Conservation (phyloP, 805 yeast species). For the Lipomyces sp. region DNA sequence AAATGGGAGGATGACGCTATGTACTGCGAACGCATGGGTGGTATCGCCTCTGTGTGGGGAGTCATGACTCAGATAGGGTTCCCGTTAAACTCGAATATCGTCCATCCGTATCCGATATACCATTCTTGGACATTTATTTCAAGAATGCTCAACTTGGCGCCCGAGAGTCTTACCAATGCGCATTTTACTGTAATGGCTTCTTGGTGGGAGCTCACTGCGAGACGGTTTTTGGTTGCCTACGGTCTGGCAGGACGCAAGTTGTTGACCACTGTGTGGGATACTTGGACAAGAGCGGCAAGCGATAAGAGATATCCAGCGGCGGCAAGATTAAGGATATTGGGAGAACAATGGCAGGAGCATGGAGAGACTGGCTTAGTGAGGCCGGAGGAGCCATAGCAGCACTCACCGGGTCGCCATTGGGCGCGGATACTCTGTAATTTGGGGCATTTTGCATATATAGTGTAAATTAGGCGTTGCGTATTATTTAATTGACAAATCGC, state of each 20-base stretch:
- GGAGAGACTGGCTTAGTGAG: constrained; percentile 55
- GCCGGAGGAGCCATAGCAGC: constrained; percentile 49
- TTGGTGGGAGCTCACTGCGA: constrained; percentile 91
- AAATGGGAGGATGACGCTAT: constrained; percentile 61
- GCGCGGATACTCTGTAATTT: not conserved
- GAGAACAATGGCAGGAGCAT: constrained; percentile 71
- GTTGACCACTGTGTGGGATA: constrained; percentile 52
- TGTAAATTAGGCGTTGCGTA: not conserved
- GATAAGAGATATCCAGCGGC: constrained; percentile 72
- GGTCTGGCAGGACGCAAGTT: constrained; percentile 75
- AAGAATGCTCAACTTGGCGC: constrained; percentile 64
- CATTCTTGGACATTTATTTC: constrained; percentile 76
- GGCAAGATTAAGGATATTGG: constrained; percentile 71
- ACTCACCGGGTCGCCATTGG: not conserved
- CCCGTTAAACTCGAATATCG: constrained; percentile 26
- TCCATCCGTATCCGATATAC: constrained; percentile 62
- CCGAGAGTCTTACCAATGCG: constrained; percentile 59
- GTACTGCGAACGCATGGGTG: constrained; percentile 85
- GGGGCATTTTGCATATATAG: not conserved
- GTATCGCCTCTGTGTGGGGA: constrained; percentile 80
- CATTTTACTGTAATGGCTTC: constrained; percentile 74
- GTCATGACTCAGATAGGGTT: constrained; percentile 64
- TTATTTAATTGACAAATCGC: not conserved
- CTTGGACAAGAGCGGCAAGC: constrained; percentile 59
- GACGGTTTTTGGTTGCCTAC: constrained; percentile 58